A percentile compares a stretch with the other conserved stretches of the same genome.
Evolutionary conservation across 164 flowering plant species (phyloP).

Genomic region (Aristolochia fimbriata): DNA sequence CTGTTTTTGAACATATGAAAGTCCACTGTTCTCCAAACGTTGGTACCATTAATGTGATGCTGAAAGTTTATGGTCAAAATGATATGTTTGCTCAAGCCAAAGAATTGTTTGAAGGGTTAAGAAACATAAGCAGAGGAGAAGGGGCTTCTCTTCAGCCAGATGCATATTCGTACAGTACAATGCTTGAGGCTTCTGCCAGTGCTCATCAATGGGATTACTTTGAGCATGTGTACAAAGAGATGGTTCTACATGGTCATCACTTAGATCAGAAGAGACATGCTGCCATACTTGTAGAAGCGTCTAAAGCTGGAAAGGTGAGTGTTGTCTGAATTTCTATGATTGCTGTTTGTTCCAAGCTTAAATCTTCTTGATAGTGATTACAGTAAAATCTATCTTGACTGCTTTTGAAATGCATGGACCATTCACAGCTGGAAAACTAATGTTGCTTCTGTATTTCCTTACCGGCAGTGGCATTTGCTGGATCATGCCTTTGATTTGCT

Average conservation of each 20-base stretch:
- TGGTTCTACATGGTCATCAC: slow-evolving; percentile 61
- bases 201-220: slow-evolving; percentile 95
- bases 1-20: slow-evolving; percentile 57
- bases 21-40: slow-evolving; percentile 49
- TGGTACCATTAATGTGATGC: slow-evolving; percentile 80
- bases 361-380: too few relatives aligned
- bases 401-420: neutral
- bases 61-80: slow-evolving; percentile 65
- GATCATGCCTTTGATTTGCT: slow-evolving; percentile 81
- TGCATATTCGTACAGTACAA: slow-evolving; percentile 46
- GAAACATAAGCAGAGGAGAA: slow-evolving; percentile 10
- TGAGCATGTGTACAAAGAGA: slow-evolving; percentile 81
- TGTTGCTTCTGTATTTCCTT: slow-evolving; percentile 2
- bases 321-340: neutral
- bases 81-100: slow-evolving; percentile 81
- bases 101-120: slow-evolving; percentile 61
- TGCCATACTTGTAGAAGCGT: slow-evolving; percentile 60
- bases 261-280: slow-evolving; percentile 64
- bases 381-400: too few relatives aligned
- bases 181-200: slow-evolving; percentile 76
- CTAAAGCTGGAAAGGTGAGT: slow-evolving; percentile 81
- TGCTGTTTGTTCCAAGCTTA: neutral
- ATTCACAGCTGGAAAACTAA: neutral
- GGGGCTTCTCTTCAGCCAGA: slow-evolving; percentile 33
- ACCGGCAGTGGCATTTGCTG: slow-evolving; percentile 57